phyloP scores from a whole-genome alignment of 2,329 filamentous ascomycete genomes.

The Sporothrix curviconia region DNA sequence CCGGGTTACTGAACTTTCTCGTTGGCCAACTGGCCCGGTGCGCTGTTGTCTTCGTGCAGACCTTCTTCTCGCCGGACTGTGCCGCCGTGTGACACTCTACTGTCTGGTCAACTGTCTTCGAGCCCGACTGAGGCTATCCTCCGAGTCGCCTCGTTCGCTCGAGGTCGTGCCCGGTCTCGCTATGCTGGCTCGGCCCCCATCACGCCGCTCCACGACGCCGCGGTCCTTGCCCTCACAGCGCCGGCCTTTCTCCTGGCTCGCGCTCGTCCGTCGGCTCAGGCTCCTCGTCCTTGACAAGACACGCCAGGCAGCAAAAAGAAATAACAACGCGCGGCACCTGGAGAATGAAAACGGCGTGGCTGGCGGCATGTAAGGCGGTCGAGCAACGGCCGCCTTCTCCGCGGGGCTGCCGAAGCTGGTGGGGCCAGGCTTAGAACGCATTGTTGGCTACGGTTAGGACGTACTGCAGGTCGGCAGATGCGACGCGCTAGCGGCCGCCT shows the following conservation, averaged over 20 bases:
- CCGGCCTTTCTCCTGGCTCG: slow-evolving; percentile 8
- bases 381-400: slow-evolving; percentile 18
- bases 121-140: no score
- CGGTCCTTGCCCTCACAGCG: background rate
- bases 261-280: slow-evolving; percentile 27
- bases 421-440: slow-evolving; percentile 26
- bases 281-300: slow-evolving; percentile 45
- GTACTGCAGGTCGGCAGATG: slow-evolving; percentile 16
- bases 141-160: no score
- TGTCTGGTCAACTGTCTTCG: no score
- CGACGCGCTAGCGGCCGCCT: slow-evolving; percentile 23
- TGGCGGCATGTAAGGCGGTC: slow-evolving; percentile 35
- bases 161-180: no score
- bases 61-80: no score
- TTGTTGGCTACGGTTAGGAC: slow-evolving; percentile 23
- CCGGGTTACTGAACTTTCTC: no score
- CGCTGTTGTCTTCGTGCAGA: no score
- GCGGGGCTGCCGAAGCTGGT: slow-evolving; percentile 18
- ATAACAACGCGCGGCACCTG: slow-evolving; percentile 47
- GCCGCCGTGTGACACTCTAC: no score
- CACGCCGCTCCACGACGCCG: background rate
- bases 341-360: slow-evolving; percentile 48
- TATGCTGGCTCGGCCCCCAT: background rate
- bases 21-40: no score
- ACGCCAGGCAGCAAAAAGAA: slow-evolving; percentile 44